Percentiles rank a stretch among this genome's conserved stretches.
These are phyloP conservation scores for Floccularia luteovirens DNA, from an alignment of 768 basidiomycete genomes.

Conservation along the genomic window DNA sequence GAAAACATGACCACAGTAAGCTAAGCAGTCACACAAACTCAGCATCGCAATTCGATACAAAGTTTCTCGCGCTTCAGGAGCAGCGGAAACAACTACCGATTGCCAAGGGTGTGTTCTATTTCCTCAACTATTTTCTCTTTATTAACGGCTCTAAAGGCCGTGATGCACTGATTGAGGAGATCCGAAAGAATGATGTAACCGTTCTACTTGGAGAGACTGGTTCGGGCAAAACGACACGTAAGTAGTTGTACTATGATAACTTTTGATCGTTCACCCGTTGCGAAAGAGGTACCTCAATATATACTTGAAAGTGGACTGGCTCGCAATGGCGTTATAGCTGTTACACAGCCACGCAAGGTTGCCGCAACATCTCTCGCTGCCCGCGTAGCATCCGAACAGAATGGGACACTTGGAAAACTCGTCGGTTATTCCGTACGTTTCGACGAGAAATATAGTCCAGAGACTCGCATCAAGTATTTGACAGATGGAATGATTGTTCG, in stretches of 20 bases:
- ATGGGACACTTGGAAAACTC: slow-evolving; percentile 56
- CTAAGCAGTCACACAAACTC: slow-evolving; percentile 13
- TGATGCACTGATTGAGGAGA: slow-evolving; percentile 67
- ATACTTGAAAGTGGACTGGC: slow-evolving; percentile 77
- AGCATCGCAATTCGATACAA: slow-evolving; percentile 12
- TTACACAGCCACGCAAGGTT: slow-evolving; percentile 93
- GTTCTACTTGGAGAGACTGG: slow-evolving; percentile 96
- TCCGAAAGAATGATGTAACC: slow-evolving; percentile 73
- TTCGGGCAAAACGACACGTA: slow-evolving; percentile 97
- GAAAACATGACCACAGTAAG: neutral
- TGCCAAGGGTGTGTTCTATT: slow-evolving; percentile 48
- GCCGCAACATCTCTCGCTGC: slow-evolving; percentile 93
- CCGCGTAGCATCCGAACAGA: slow-evolving; percentile 84
- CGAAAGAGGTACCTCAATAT: slow-evolving; percentile 91
- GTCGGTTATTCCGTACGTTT: slow-evolving; percentile 97
- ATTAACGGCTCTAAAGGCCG: slow-evolving; percentile 41
- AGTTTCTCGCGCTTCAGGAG: slow-evolving; percentile 39
- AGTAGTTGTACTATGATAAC: slow-evolving; percentile 22
- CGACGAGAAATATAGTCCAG: slow-evolving; percentile 65
- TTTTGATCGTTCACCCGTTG: slow-evolving; percentile 1
- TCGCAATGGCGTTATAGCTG: slow-evolving; percentile 69
- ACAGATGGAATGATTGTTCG: slow-evolving; percentile 98
- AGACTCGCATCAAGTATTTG: slow-evolving; percentile 90
- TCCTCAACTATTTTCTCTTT: neutral
- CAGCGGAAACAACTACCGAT: slow-evolving; percentile 73